Base-by-base conservation (phyloP, 2,329 filamentous ascomycete genomes). In the Domatiomyces catenatus region DNA sequence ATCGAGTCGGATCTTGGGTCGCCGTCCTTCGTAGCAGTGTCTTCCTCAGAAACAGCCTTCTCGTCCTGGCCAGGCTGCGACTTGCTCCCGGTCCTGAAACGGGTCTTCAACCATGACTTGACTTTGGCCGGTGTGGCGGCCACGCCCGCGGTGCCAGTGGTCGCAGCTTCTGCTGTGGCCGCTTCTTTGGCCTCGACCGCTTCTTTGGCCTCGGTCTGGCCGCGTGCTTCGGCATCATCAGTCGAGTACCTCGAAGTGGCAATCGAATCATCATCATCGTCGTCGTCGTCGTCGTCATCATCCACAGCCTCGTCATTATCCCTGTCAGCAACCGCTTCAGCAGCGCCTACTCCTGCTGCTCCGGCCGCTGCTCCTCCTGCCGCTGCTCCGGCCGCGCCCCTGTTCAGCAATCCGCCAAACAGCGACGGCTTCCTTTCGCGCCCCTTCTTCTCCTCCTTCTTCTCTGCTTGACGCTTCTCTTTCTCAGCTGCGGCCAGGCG, bases 41-140 rank as follows among this genome's bases (percentile, higher is more conserved):
- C 26, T 12, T 39, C 15, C 32, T 39, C 12, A 15, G 42, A n/a
- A n/a, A n/a, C 36, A 8, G 51, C 28, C 28, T 48, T 53, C 7
- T 56, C 50, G 8, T 15, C 24, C 15, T 48, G 22, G 10, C 55
- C 54, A 22, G 56, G 54, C 26, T 57, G 53, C 28, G 54, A 8
- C 22, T 56, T 56, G 48, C 54, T 56, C 49, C 50, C 52, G 17
- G 48, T 20, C 46, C 48, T 51, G 45, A 59, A 53, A 39, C 48
- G 50, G 42, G 48, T 57, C 32, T 39, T 39, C 10, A 59, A 59
- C 52, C 54, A 54, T 17, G 57, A 54, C 47, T 56, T 57, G 44
- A 59, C 48, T 18, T 58, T 57, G 5, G 54, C 55, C 10, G 56
- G 55, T 12, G 57, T 56, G 2, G 53, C 50, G 26, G 52, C 50